Conservation (phyloP, 805 yeast species). For the Pichia nakasei region DNA sequence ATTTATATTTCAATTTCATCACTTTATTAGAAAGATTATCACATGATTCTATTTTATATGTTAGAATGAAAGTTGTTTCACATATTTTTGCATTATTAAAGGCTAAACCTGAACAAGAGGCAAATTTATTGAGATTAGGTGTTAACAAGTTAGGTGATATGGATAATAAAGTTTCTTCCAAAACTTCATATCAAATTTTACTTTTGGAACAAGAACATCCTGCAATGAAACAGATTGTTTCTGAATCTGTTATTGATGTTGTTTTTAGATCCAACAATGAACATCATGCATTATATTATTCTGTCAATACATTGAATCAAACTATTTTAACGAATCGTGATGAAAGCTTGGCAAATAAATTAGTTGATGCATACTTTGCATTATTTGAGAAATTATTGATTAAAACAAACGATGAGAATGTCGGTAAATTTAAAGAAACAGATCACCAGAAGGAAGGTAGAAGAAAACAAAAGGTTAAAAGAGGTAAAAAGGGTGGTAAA, state of each 20-base stretch:
- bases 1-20: slow-evolving; percentile 63
- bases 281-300: slow-evolving; percentile 81
- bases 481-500: slow-evolving; percentile 83
- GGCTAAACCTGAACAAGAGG: slow-evolving; percentile 94
- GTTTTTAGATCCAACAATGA: slow-evolving; percentile 68
- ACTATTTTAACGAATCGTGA: slow-evolving; percentile 78
- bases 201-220: slow-evolving; percentile 88
- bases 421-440: slow-evolving; percentile 29
- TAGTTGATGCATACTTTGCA: slow-evolving; percentile 78
- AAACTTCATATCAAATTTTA: slow-evolving; percentile 72
- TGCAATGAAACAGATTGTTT: slow-evolving; percentile 80
- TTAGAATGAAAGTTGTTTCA: slow-evolving; percentile 65
- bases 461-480: slow-evolving; percentile 66
- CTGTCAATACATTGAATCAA: slow-evolving; percentile 84
- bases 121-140: slow-evolving; percentile 76
- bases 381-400: slow-evolving; percentile 76
- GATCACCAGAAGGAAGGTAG: slow-evolving; percentile 50
- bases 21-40: slow-evolving; percentile 68
- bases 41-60: slow-evolving; percentile 89
- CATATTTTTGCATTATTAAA: slow-evolving; percentile 75
- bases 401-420: slow-evolving; percentile 48
- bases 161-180: slow-evolving; percentile 84
- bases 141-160: slow-evolving; percentile 92
- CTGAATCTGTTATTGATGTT: slow-evolving; percentile 73
- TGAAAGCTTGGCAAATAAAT: slow-evolving; percentile 68